Evolutionary conservation across 108 stramenopile species (phyloP).

Genomic region (Seminavis robusta): DNA sequence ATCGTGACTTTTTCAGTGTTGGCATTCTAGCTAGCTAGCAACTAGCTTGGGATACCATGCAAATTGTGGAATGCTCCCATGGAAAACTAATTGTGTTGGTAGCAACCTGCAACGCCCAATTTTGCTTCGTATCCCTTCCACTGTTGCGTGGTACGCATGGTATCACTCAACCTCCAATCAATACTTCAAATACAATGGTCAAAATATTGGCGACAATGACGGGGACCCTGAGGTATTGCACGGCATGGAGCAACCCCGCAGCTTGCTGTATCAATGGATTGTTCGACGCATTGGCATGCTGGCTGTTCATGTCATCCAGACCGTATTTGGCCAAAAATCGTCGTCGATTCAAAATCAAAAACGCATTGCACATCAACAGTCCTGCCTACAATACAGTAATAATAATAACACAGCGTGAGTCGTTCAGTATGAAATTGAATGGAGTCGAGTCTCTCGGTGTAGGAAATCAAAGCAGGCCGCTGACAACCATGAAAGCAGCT

Average conservation of each 20-base stretch:
- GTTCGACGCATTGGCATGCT: constrained; percentile 32
- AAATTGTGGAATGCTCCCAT: no score
- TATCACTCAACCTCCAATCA: constrained; percentile 86
- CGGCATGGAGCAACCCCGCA: constrained; percentile 72
- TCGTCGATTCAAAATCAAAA: constrained; percentile 72
- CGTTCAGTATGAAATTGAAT: background rate
- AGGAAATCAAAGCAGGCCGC: background rate
- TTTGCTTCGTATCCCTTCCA: no score
- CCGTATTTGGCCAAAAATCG: constrained; percentile 82
- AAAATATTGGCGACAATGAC: constrained; percentile 74
- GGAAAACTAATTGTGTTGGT: no score
- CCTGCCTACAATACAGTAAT: constrained; percentile 53
- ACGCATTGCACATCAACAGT: constrained; percentile 66
- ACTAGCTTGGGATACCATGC: no score
- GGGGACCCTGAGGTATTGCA: constrained; percentile 81
- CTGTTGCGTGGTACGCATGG: no score
- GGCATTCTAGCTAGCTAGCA: no score
- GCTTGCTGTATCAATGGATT: constrained; percentile 64
- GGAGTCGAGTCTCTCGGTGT: background rate
- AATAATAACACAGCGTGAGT: background rate
- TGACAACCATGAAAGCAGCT: constrained; percentile 1
- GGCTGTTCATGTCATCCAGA: constrained; percentile 64
- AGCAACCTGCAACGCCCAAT: no score
- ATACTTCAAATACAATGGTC: constrained; percentile 79
- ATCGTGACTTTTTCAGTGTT: no score